These are phyloP conservation scores for Solanum etuberosum DNA, from an alignment of 257 asterid species.

Conservation along the genomic window DNA sequence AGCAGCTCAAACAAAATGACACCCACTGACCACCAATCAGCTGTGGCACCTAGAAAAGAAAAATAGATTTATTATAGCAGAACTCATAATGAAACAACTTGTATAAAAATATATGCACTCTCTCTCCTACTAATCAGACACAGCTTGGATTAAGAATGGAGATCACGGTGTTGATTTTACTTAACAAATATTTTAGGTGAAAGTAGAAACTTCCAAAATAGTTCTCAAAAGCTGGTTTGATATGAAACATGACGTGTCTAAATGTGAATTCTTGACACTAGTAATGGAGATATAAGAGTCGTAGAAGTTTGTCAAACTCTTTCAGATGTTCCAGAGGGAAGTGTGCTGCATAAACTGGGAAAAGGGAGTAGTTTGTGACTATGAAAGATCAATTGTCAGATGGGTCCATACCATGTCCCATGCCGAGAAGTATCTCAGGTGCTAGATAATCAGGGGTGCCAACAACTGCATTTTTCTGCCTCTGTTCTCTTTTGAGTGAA, in stretches of 20 bases:
- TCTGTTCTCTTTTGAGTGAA: conserved; percentile 53
- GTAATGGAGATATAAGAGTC: neutral
- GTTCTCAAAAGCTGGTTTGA: neutral
- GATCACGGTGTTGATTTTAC: neutral
- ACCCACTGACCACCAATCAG: conserved; percentile 99
- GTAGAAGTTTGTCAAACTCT: neutral
- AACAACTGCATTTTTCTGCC: conserved; percentile 68
- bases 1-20: conserved; percentile 78
- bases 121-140: neutral
- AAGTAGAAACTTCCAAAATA: neutral
- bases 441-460: conserved; percentile 99
- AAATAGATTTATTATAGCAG: neutral
- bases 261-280: neutral
- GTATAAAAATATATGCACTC: neutral
- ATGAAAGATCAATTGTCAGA: conserved; percentile 1
- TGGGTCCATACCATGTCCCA: conserved; percentile 75
- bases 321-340: neutral
- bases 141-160: neutral
- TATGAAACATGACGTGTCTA: neutral
- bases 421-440: conserved; percentile 99
- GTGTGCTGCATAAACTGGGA: neutral
- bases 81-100: neutral
- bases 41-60: conserved; percentile 57
- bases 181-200: neutral
- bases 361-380: neutral